A percentile compares a stretch with the other conserved stretches of the same genome.
Evolutionary conservation across 495 filamentous ascomycete species (phyloP).

Genomic region (Oidiodendron maius): DNA sequence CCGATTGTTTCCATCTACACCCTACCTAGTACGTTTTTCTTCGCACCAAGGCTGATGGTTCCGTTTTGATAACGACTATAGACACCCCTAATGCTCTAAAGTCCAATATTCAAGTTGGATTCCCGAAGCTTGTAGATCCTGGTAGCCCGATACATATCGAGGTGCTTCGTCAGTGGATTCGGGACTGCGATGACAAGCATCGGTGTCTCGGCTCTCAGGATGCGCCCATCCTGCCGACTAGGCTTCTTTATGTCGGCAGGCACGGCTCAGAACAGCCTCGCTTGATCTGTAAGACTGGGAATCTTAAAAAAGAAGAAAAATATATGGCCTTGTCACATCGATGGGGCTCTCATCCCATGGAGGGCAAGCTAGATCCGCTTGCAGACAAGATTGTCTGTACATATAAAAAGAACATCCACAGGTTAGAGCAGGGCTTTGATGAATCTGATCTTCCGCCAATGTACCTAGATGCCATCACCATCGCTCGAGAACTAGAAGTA

Average conservation of each 20-base stretch:
- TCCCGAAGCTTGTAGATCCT: constrained; percentile 11
- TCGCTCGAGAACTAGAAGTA: neutral
- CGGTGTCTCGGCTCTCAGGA: constrained; percentile 6
- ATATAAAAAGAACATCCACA: constrained; percentile 9
- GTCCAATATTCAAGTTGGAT: constrained; percentile 9
- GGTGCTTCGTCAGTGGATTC: constrained; percentile 17
- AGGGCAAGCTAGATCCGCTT: too few relatives aligned
- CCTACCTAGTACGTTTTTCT: neutral
- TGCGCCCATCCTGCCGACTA: constrained; percentile 9
- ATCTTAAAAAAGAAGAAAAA: constrained; percentile 3
- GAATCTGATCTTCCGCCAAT: neutral
- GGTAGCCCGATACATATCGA: constrained; percentile 13
- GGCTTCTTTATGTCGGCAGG: constrained; percentile 17
- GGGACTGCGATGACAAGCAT: constrained; percentile 8
- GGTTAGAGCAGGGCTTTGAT: constrained; percentile 8
- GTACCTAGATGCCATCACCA: constrained; percentile 1
- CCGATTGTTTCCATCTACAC: constrained; percentile 4
- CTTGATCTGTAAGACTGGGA: constrained; percentile 2
- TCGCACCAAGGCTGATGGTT: neutral
- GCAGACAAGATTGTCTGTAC: constrained; percentile 6
- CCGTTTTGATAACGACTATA: constrained; percentile 1
- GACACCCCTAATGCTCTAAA: neutral
- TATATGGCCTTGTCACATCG: constrained; percentile 9
- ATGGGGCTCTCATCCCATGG: constrained; percentile 3
- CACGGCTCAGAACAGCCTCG: neutral